Percentiles rank a stretch among this genome's conserved stretches.
Evolutionary conservation across 2,329 filamentous ascomycete species (phyloP).

Genomic region (Colletotrichum sp.): DNA sequence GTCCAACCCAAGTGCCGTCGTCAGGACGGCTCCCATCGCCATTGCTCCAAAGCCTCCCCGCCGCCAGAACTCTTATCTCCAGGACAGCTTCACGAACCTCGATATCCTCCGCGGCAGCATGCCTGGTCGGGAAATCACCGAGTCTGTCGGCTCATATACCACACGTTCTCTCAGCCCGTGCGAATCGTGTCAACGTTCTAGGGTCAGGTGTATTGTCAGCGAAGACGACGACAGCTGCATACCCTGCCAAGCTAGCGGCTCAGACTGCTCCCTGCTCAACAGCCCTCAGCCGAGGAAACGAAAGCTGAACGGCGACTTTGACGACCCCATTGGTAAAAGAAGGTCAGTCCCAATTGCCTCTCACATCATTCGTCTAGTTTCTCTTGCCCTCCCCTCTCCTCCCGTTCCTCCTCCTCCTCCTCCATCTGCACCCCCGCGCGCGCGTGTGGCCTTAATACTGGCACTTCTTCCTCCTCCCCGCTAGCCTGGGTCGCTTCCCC

Average conservation of each 20-base stretch:
- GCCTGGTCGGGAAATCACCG: conserved; percentile 57
- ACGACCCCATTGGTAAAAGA: conserved; percentile 66
- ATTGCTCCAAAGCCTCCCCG: conserved; percentile 66
- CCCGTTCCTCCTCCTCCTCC: neutral
- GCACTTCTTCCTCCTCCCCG: neutral
- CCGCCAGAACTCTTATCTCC: conserved; percentile 46
- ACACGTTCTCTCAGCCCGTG: conserved; percentile 60
- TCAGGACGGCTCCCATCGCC: conserved; percentile 68
- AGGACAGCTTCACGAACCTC: conserved; percentile 51
- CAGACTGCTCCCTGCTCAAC: conserved; percentile 79
- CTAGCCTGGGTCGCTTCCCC: neutral
- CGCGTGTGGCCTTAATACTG: neutral
- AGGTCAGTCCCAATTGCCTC: conserved; percentile 58
- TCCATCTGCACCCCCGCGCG: neutral
- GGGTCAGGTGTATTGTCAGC: conserved; percentile 75
- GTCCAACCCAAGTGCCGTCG: conserved; percentile 59
- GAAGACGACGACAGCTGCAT: conserved; percentile 77
- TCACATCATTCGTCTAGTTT: neutral
- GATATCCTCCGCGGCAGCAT: conserved; percentile 54
- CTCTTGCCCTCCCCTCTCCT: neutral
- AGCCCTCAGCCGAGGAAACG: conserved; percentile 81
- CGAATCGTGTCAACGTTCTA: conserved; percentile 76
- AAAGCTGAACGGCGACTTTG: conserved; percentile 71
- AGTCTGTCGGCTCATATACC: conserved; percentile 45
- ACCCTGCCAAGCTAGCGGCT: conserved; percentile 77